phyloP scores from a whole-genome alignment of 2,329 filamentous ascomycete species.

The Hypoxylon sp. region DNA sequence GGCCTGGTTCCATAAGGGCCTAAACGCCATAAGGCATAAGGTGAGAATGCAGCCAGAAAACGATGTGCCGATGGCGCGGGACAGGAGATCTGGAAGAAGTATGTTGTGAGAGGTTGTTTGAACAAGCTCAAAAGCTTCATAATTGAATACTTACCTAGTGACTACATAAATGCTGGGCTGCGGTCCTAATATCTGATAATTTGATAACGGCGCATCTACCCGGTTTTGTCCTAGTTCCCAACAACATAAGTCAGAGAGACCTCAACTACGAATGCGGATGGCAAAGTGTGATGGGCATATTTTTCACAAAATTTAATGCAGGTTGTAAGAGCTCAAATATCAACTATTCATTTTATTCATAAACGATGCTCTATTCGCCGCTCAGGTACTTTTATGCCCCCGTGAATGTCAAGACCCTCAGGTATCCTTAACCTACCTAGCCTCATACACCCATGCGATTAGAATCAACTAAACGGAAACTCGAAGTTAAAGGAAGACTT shows the following conservation, averaged over 20 bases:
- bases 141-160: conserved; percentile 7
- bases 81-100: background rate
- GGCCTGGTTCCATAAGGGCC: conserved; percentile 54
- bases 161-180: background rate
- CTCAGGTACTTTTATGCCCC: conserved; percentile 45
- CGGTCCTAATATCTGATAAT: conserved; percentile 9
- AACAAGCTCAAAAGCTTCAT: conserved; percentile 14
- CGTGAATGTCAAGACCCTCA: conserved; percentile 40
- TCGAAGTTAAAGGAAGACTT: conserved; percentile 38
- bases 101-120: conserved; percentile 3
- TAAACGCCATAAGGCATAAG: conserved; percentile 50
- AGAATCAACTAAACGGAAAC: conserved; percentile 29
- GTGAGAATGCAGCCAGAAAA: conserved; percentile 1
- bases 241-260: background rate
- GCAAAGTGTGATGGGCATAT: background rate
- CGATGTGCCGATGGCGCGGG: background rate
- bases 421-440: conserved; percentile 39
- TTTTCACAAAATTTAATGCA: background rate
- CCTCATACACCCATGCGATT: conserved; percentile 28
- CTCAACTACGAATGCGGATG: background rate
- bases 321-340: background rate
- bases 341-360: conserved; percentile 30
- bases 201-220: background rate
- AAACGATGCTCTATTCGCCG: conserved; percentile 43
- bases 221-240: background rate